Percentiles rank a stretch among this genome's conserved stretches.
These are phyloP conservation scores for Auriscalpium microsporum DNA, from an alignment of 768 basidiomycete species.

Conservation along the genomic window DNA sequence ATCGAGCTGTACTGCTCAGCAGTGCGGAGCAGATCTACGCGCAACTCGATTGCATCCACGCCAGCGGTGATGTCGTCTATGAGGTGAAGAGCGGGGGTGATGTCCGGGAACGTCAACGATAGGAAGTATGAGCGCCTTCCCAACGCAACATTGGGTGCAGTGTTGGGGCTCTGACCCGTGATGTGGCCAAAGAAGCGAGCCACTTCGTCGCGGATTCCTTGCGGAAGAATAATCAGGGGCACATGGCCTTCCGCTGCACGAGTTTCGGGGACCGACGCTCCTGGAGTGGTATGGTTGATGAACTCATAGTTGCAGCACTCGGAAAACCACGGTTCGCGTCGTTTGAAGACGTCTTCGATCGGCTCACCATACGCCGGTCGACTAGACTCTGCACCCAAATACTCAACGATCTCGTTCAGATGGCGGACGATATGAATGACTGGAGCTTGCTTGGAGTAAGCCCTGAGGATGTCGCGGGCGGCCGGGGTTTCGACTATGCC, in stretches of 20 bases:
- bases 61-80: slow-evolving; percentile 74
- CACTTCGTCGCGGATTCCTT: slow-evolving; percentile 51
- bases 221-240: slow-evolving; percentile 13
- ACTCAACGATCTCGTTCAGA: slow-evolving; percentile 71
- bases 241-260: slow-evolving; percentile 7
- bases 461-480: slow-evolving; percentile 63
- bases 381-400: slow-evolving; percentile 64
- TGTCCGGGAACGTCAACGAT: slow-evolving; percentile 84
- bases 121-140: slow-evolving; percentile 84
- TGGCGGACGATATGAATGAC: slow-evolving; percentile 84
- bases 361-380: slow-evolving; percentile 88
- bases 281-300: slow-evolving; percentile 53
- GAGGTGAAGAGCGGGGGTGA: slow-evolving; percentile 55
- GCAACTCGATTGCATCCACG: slow-evolving; percentile 88
- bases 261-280: slow-evolving; percentile 8
- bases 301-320: slow-evolving; percentile 81
- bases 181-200: slow-evolving; percentile 85
- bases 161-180: slow-evolving; percentile 61
- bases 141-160: slow-evolving; percentile 40
- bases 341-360: slow-evolving; percentile 71
- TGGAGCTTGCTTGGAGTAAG: slow-evolving; percentile 54
- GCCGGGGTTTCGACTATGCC: slow-evolving; percentile 84
- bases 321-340: slow-evolving; percentile 80
- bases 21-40: slow-evolving; percentile 78
- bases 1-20: slow-evolving; percentile 36